phyloP scores from a whole-genome alignment of 2,329 filamentous ascomycete genomes.

The Cordyceps cateniannulata region DNA sequence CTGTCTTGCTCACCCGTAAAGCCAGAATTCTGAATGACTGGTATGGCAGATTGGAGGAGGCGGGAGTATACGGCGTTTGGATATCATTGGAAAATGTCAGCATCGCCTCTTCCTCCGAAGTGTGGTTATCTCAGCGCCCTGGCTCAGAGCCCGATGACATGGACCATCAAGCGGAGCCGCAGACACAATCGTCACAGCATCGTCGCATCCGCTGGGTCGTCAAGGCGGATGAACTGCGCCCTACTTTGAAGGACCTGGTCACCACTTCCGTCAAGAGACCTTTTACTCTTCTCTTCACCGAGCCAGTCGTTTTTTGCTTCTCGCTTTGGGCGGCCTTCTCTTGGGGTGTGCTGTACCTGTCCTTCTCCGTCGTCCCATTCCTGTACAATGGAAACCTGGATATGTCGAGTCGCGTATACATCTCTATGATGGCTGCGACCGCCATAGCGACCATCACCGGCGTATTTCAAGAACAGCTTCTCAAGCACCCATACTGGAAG shows the following conservation, averaged over 20 bases:
- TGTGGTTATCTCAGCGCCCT: neutral
- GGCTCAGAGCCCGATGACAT: constrained; percentile 9
- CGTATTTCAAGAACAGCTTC: constrained; percentile 65
- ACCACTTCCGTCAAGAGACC: constrained; percentile 68
- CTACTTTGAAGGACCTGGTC: constrained; percentile 63
- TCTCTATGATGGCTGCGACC: constrained; percentile 62
- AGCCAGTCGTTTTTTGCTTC: constrained; percentile 79
- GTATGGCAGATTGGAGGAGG: constrained; percentile 66
- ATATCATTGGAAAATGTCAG: constrained; percentile 15
- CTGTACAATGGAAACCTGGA: constrained; percentile 65
- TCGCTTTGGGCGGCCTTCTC: constrained; percentile 84
- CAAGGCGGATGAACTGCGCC: constrained; percentile 68
- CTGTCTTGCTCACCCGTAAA: constrained; percentile 71
- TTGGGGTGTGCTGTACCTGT: constrained; percentile 84
- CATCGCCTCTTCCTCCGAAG: neutral
- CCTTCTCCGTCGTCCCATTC: constrained; percentile 72
- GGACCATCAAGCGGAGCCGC: neutral
- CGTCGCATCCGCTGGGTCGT: constrained; percentile 71
- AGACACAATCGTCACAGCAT: constrained; percentile 7
- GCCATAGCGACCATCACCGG: constrained; percentile 61
- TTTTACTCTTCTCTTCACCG: constrained; percentile 69
- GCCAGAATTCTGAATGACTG: constrained; percentile 68
- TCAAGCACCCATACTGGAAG: constrained; percentile 37
- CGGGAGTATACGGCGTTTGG: constrained; percentile 49
- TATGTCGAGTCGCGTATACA: constrained; percentile 64